Evolutionary conservation across 2,329 filamentous ascomycete genomes (phyloP).

Genomic region (Trichoderma lentiforme): DNA sequence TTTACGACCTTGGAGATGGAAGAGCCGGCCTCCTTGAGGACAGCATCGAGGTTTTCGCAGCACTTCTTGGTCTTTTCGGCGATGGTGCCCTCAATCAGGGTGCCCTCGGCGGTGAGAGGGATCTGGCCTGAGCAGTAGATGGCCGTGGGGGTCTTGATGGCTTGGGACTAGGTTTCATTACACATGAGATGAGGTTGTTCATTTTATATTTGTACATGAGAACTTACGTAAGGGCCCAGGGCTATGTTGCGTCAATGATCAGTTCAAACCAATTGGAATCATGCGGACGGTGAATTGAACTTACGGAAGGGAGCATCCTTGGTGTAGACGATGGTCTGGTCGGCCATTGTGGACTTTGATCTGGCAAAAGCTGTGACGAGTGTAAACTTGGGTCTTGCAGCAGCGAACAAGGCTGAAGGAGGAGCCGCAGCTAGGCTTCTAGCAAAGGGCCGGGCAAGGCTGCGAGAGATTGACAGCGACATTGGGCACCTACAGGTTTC

Average conservation of each 20-base stretch:
- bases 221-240: constrained; percentile 61
- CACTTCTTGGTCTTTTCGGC: constrained; percentile 60
- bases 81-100: constrained; percentile 57
- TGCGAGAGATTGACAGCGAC: constrained; percentile 25
- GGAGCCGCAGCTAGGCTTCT: constrained; percentile 11
- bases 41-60: constrained; percentile 76
- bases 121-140: constrained; percentile 73
- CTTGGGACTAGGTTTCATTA: constrained; percentile 51
- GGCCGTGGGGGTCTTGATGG: constrained; percentile 61
- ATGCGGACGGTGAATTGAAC: constrained; percentile 26
- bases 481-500: constrained; percentile 26
- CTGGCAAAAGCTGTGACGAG: constrained; percentile 28
- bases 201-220: not conserved
- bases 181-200: not conserved
- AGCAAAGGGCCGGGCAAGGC: constrained; percentile 20
- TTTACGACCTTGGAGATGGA: constrained; percentile 80
- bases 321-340: constrained; percentile 52
- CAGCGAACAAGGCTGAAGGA: constrained; percentile 7
- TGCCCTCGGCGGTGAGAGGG: constrained; percentile 58
- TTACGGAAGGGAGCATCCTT: constrained; percentile 58
- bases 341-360: constrained; percentile 42
- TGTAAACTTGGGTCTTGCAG: constrained; percentile 30
- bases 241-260: constrained; percentile 36
- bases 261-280: not conserved
- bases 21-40: constrained; percentile 78